Conservation (phyloP, 371 early-diverging fungal species). For the Mortierella sp. region DNA sequence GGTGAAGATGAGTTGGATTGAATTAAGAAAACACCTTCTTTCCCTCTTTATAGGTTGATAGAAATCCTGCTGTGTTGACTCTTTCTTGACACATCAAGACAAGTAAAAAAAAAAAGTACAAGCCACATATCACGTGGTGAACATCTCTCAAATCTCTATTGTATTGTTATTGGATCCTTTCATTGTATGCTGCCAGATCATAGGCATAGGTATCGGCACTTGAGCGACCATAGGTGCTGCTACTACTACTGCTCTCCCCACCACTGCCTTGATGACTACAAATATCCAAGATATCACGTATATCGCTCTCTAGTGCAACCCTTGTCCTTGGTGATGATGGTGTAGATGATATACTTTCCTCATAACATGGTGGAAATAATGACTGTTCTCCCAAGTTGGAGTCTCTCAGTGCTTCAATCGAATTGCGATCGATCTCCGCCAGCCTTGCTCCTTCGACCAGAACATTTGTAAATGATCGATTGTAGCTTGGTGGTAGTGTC, state of each 20-base stretch:
- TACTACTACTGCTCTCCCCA: not conserved
- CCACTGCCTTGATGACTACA: constrained; percentile 6
- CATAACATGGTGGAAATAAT: constrained; percentile 6
- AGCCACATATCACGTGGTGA: constrained; percentile 24
- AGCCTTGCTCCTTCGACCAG: constrained; percentile 14
- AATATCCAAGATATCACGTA: constrained; percentile 5
- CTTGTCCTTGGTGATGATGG: constrained; percentile 7
- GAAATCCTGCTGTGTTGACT: not conserved
- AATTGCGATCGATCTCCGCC: constrained; percentile 21
- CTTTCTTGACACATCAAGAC: constrained; percentile 5
- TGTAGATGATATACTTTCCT: constrained; percentile 15
- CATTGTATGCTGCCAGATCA: constrained; percentile 7
- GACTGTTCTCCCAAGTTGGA: not conserved
- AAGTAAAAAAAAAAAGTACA: not conserved
- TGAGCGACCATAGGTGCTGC: not conserved
- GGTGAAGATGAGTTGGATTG: not conserved
- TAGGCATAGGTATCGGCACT: constrained; percentile 16
- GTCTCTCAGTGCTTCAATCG: constrained; percentile 20
- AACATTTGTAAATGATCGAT: constrained; percentile 19
- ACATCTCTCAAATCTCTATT: not conserved
- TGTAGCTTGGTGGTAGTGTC: constrained; percentile 20
- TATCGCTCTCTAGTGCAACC: not conserved
- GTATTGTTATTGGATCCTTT: not conserved
- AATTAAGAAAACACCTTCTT: not conserved
- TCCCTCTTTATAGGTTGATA: not conserved